A percentile compares a stretch with the other conserved stretches of the same genome.
Conservation (phyloP, 441 rosid genomes). For the Viola pubescens region DNA sequence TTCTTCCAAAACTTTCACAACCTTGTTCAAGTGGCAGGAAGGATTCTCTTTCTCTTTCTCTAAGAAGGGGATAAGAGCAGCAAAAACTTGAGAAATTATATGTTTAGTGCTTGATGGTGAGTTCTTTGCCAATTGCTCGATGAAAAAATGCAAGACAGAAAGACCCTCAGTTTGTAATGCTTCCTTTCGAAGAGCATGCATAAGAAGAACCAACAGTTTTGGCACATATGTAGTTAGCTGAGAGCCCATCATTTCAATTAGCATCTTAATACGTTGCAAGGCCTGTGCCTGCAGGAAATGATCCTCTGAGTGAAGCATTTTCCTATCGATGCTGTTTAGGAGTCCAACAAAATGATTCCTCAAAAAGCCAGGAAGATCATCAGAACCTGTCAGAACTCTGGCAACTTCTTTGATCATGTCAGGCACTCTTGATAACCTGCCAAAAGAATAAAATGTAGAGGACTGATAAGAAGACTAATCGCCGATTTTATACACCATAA, state of each 20-base stretch:
- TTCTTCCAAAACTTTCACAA: constrained; percentile 83
- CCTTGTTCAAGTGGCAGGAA: constrained; percentile 49
- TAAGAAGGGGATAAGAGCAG: constrained; percentile 91
- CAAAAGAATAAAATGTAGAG: constrained; percentile 19
- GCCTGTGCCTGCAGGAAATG: constrained; percentile 82
- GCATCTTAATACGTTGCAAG: constrained; percentile 79
- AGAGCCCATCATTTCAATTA: constrained; percentile 94
- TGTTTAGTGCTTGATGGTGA: constrained; percentile 88
- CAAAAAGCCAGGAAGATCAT: constrained; percentile 83
- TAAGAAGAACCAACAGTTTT: constrained; percentile 93
- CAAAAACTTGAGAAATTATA: constrained; percentile 92
- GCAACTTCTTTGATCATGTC: constrained; percentile 78
- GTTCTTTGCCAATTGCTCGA: constrained; percentile 62
- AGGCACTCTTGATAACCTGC: constrained; percentile 82
- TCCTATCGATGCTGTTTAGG: constrained; percentile 91
- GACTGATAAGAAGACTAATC: constrained; percentile 12
- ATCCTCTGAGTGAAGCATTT: constrained; percentile 89
- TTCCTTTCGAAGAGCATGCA: constrained; percentile 90
- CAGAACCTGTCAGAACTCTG: constrained; percentile 66
- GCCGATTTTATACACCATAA: constrained; percentile 5
- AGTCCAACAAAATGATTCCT: constrained; percentile 98
- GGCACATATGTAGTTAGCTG: constrained; percentile 89
- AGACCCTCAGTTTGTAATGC: constrained; percentile 90
- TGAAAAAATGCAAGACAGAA: constrained; percentile 75
- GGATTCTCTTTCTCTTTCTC: constrained; percentile 70